phyloP scores from a whole-genome alignment of 345 rosid genomes.

The Durio zibethinus region DNA sequence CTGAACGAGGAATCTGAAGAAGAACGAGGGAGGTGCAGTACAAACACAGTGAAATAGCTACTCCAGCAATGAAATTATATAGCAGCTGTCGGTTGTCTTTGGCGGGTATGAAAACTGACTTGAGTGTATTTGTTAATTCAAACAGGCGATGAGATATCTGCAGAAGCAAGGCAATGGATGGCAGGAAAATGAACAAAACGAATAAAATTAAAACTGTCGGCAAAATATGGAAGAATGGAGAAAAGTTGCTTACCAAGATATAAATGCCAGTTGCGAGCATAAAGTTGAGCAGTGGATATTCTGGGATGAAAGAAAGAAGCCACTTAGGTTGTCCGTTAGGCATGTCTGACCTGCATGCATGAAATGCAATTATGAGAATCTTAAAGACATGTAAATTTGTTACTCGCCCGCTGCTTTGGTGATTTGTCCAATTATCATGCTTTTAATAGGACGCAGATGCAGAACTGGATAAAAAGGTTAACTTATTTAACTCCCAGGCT shows the following conservation, averaged over 20 bases:
- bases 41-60: slow-evolving; percentile 49
- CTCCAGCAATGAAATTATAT: slow-evolving; percentile 59
- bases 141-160: slow-evolving; percentile 83
- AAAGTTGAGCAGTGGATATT: slow-evolving; percentile 89
- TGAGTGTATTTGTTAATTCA: slow-evolving; percentile 71
- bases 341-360: slow-evolving; percentile 60
- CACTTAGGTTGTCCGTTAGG: slow-evolving; percentile 99
- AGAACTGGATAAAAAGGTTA: not conserved
- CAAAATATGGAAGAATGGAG: not conserved
- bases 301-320: slow-evolving; percentile 93
- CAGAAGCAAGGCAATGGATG: slow-evolving; percentile 22
- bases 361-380: slow-evolving; percentile 3
- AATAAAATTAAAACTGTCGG: slow-evolving; percentile 1
- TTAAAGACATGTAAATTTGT: not conserved
- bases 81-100: slow-evolving; percentile 69
- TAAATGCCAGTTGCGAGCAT: slow-evolving; percentile 93
- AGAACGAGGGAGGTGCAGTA: slow-evolving; percentile 63
- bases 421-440: not conserved
- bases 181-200: not conserved
- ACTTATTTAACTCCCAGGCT: not conserved
- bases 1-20: slow-evolving; percentile 68
- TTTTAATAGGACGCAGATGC: not conserved
- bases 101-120: slow-evolving; percentile 69
- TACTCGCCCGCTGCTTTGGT: not conserved
- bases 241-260: slow-evolving; percentile 49